Base-by-base conservation (phyloP, 1,284 basidiomycete genomes). In the Grifola frondosa region DNA sequence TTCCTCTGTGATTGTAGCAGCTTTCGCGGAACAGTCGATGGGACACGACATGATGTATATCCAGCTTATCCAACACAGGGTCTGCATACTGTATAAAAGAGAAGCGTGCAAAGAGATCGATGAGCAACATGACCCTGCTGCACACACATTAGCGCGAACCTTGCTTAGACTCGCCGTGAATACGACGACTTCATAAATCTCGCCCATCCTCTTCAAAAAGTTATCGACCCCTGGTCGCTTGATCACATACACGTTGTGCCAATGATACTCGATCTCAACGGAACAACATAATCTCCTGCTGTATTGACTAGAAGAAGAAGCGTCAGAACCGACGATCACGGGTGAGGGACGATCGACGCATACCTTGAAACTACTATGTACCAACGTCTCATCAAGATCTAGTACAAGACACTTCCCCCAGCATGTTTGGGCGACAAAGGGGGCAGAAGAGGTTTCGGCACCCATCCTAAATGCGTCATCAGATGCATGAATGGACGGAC, bases 231-330 rank as follows among this genome's bases (percentile, higher is more conserved):
- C 96, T 3, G 96, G 96, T 35, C 96, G 85, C 70, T 99, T 99
- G 68, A 99, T 93, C 30, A 99, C 97, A 68, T 99, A 98, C 49
- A 99, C 93, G 60, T 98, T 98, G 67, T 99, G 96, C 75, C 89
- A 91, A 57, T 96, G 86, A 51, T 91, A 94, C 63, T 99, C 97
- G 53, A 99, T 99, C 69, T 99, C 97, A 35, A 99, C 96, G 97
- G 97, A 1, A 99, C 96, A 50, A 99, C 91, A 65, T 95, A 99
- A 70, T 99, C 97, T 26, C 96, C 93, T 57, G 93, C 87, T 52
- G 91, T 60, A 97, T 91, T 54, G 94, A 90, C 93, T 96, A 62
- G 10, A 54, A 22, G 36, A 50, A 37, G 21, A 13, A 41, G 31
- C 40, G 5, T 40, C 10, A 24, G 28, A 39, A 36, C 33, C 21